Evolutionary conservation across 2,329 filamentous ascomycete species (phyloP), one percentile per base, ranked within the genome.

Genomic region (Cercospora sesami): DNA sequence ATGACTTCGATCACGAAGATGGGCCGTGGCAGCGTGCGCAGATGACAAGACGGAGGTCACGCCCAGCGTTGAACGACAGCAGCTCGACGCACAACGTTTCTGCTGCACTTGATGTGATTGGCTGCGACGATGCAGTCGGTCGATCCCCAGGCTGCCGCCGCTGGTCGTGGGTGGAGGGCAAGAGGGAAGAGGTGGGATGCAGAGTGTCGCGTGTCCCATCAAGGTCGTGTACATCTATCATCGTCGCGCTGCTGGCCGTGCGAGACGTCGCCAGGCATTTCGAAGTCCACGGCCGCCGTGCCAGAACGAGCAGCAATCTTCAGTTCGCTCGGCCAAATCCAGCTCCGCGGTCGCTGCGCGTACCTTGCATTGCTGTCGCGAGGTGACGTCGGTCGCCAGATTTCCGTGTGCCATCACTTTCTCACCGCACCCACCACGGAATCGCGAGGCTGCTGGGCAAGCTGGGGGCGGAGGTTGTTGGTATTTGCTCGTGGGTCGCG

Each of bases 61-160:
- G 18, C 30, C 62, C 30, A 16, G 23, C 62, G 33, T 55, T 57
- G 61, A 33, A 63, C 62, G 62, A 64, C 28, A 33, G 33, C 48
- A 55, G 28, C 51, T 64, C 30, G 51, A 64, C 57, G 31, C 62
- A 57, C 62, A 53, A 57, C 62, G 62, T 64, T 39, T 18, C 48
- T 33, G 33, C 45, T 55, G 62, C 62, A 12, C 26, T 33, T 16
- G 14, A 14, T 57, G 21, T 64, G 31, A 64, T 64, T 64, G 62
- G 62, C n/a, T 18, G 53, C 30, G 16, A 51, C 12, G 45, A 51
- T 23, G 45, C 45, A 26, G 21, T 58, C 53, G 53, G 53, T 42
- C 53, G 53, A 58, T 31, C 53, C 53, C 23, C 48, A 23, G 21
- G 26, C 18, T 23, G 48, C 48, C 48, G 18, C 28, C 14, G 53